Conservation (phyloP, 768 basidiomycete species). For the Calocybe gangraenosa region DNA sequence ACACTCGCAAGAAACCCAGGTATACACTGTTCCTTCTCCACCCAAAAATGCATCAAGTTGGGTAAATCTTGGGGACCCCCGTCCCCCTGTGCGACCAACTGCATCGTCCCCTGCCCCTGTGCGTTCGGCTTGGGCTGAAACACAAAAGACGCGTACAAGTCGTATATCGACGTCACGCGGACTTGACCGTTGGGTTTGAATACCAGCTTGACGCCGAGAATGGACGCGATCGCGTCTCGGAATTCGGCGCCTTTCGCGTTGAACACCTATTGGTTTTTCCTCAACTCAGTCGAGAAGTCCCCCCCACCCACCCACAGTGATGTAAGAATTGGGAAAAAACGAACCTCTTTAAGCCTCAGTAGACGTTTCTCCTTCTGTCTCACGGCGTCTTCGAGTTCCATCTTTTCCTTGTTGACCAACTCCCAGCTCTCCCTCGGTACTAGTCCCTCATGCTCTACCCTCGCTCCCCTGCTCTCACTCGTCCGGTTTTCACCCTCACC, state of each 20-base stretch:
- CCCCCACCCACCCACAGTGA: too few relatives aligned
- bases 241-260: constrained; percentile 85
- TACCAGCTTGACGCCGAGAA: constrained; percentile 87
- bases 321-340: constrained; percentile 11
- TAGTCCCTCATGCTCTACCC: constrained; percentile 23
- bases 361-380: constrained; percentile 82
- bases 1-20: constrained; percentile 88
- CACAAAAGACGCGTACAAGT: constrained; percentile 81
- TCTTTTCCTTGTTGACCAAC: constrained; percentile 62
- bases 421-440: constrained; percentile 84
- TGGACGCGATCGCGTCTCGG: constrained; percentile 82
- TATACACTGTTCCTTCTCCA: constrained; percentile 79
- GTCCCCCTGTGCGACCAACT: constrained; percentile 70
- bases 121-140: constrained; percentile 54
- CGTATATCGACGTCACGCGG: constrained; percentile 86
- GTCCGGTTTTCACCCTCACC: background rate
- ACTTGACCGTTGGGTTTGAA: constrained; percentile 92
- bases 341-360: constrained; percentile 73
- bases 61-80: constrained; percentile 72
- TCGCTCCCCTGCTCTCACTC: background rate
- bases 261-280: constrained; percentile 76
- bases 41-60: constrained; percentile 80
- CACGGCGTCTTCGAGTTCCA: constrained; percentile 58
- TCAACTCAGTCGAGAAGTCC: too few relatives aligned
- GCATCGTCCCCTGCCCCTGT: constrained; percentile 50